A percentile compares a stretch with the other conserved stretches of the same genome.
Evolutionary conservation across 2,329 filamentous ascomycete genomes (phyloP).

Genomic region (Pestalotiopsis sp.): DNA sequence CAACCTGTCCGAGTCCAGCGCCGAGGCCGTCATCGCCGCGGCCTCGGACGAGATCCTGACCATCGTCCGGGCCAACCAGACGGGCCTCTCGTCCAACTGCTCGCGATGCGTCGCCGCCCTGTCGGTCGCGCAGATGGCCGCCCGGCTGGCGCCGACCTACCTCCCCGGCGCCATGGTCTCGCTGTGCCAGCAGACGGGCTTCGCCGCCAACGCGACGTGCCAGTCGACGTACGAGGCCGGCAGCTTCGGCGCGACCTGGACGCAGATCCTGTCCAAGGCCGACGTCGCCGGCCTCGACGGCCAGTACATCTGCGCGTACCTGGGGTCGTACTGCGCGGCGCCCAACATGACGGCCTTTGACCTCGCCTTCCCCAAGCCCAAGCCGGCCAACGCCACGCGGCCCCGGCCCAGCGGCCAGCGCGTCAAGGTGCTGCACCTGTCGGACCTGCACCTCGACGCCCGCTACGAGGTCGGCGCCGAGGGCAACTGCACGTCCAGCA

Average conservation of each 20-base stretch:
- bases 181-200: conserved; percentile 50
- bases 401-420: conserved; percentile 53
- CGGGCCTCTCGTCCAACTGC: conserved; percentile 44
- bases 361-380: conserved; percentile 56
- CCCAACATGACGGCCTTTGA: conserved; percentile 47
- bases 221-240: conserved; percentile 46
- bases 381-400: conserved; percentile 43
- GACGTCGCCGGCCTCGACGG: conserved; percentile 58
- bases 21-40: conserved; percentile 43
- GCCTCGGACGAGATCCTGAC: conserved; percentile 45
- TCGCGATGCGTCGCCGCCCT: conserved; percentile 55
- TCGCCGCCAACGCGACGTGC: conserved; percentile 50
- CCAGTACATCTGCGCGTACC: conserved; percentile 55
- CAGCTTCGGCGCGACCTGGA: conserved; percentile 58
- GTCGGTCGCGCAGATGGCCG: conserved; percentile 50
- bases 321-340: conserved; percentile 50
- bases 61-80: conserved; percentile 42
- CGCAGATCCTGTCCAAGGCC: conserved; percentile 56
- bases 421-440: conserved; percentile 59
- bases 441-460: conserved; percentile 58
- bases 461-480: conserved; percentile 55
- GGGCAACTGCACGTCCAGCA: conserved; percentile 51
- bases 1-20: conserved; percentile 42
- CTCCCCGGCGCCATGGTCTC: conserved; percentile 53
- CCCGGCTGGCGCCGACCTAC: conserved; percentile 47